These are phyloP conservation scores for Primulina tabacum DNA, from an alignment of 257 asterid species.

Conservation along the genomic window DNA sequence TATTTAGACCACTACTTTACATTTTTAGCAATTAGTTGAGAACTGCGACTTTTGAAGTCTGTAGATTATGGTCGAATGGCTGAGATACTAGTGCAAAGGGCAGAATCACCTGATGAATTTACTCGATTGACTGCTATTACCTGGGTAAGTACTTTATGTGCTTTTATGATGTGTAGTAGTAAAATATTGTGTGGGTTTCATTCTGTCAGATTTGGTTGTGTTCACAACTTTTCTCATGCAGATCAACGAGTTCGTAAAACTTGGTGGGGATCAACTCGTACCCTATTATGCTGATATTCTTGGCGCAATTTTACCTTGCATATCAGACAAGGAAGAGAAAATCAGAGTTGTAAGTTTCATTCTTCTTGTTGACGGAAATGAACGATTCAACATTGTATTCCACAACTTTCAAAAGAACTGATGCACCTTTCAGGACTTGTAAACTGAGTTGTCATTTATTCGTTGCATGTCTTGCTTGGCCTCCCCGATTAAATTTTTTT, in stretches of 20 bases:
- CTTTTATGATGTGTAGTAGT: slow-evolving; percentile 19
- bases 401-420: background rate
- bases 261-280: slow-evolving; percentile 98
- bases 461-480: slow-evolving; percentile 10
- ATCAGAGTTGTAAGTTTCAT: slow-evolving; percentile 77
- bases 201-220: slow-evolving; percentile 27
- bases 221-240: slow-evolving; percentile 35
- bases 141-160: slow-evolving; percentile 59
- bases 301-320: slow-evolving; percentile 95
- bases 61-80: slow-evolving; percentile 99
- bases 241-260: slow-evolving; percentile 97
- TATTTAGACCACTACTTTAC: slow-evolving; percentile 11
- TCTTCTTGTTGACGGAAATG: slow-evolving; percentile 11
- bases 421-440: background rate
- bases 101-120: slow-evolving; percentile 89
- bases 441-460: background rate
- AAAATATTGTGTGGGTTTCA: slow-evolving; percentile 4
- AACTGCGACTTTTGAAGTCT: slow-evolving; percentile 61
- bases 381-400: slow-evolving; percentile 16
- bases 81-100: slow-evolving; percentile 96
- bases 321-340: slow-evolving; percentile 97
- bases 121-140: slow-evolving; percentile 94
- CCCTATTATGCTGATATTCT: slow-evolving; percentile 96
- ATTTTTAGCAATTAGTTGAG: slow-evolving; percentile 4
- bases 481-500: background rate